Base-by-base conservation (phyloP, 1,284 basidiomycete genomes). In the Caloboletus inedulis region DNA sequence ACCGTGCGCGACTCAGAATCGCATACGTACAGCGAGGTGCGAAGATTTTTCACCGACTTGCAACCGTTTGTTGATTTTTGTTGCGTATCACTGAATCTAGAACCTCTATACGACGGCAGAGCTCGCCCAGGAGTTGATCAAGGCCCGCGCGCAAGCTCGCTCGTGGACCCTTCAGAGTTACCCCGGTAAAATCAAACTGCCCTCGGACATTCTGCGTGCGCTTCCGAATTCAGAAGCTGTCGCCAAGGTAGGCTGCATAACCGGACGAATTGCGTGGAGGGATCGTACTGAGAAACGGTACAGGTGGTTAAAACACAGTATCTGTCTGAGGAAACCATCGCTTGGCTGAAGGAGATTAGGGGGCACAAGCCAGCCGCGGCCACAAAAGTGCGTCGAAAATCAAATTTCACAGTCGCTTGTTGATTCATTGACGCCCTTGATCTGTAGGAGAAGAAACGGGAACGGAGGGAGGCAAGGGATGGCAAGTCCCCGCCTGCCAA, bases 31-130 rank as follows among this genome's bases (percentile, higher is more conserved):
- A 88, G 83, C 70, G 84, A 90, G 74, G 91, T 90, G 59, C 43
- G 76, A 19, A 4, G 10, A 10, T 39, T 25, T 21, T 21, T 43
- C 10, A 13, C 25, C 16, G 49, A 18, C 45, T 19, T 30, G 12
- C 8, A 29, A 35, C 8, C 7, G 14, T 33, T 27, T 34, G 13
- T 53, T 49, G 29, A 45, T 30, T 6, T 43, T 51, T 34, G 44
- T 51, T 25, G 16, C 47, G 19, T 19, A 41, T 29, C 5, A 36
- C 12, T 94, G 89, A 88, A 90, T 64, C 4, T 63, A 97, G 91
- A 90, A 91, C 63, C 75, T 99, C 29, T 98, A 97, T 66, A 80
- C 85, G n/a, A 76, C 93, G 44, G 86, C 87, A 57, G 97, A 99
- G 64, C 75, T 99, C 5, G 86, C 94, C 0, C 91, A 97, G 70